phyloP scores from a whole-genome alignment of 768 basidiomycete genomes.

The Erythrobasidium yunnanense region DNA sequence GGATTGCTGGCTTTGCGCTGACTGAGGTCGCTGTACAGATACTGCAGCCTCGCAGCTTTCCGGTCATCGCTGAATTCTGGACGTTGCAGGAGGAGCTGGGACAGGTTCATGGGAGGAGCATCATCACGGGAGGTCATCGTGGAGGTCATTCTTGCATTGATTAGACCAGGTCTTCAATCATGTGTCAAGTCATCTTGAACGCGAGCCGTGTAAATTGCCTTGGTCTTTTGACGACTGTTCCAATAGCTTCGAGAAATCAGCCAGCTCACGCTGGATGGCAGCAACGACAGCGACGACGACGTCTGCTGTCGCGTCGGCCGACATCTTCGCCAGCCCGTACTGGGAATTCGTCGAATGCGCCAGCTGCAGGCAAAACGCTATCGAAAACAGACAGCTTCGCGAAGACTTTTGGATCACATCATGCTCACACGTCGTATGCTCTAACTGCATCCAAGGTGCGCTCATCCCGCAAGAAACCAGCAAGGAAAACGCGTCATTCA shows the following conservation, averaged over 20 bases:
- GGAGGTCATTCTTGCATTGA: no score
- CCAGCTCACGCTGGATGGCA: no score
- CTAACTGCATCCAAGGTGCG: slow-evolving; percentile 13
- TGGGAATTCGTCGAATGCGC: slow-evolving; percentile 25
- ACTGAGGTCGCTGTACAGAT: slow-evolving; percentile 15
- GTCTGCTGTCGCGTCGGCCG: no score
- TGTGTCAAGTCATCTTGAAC: no score
- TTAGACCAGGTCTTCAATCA: no score
- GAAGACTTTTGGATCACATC: slow-evolving; percentile 15
- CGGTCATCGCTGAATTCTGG: slow-evolving; percentile 8
- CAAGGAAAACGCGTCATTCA: no score
- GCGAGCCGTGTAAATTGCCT: no score
- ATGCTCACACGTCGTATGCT: slow-evolving; percentile 18
- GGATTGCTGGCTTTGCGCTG: slow-evolving; percentile 16
- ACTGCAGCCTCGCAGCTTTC: slow-evolving; percentile 4
- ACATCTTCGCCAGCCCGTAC: not conserved
- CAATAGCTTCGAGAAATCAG: no score
- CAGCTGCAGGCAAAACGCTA: slow-evolving; percentile 7
- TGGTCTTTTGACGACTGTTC: no score
- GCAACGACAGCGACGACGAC: no score
- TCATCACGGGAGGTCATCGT: no score
- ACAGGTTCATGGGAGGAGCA: no score
- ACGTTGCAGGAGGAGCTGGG: slow-evolving; percentile 1
- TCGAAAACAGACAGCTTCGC: slow-evolving; percentile 3
- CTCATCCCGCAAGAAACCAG: not conserved